Conservation (phyloP, 495 filamentous ascomycete species). For the Penicillium longicatenatum region DNA sequence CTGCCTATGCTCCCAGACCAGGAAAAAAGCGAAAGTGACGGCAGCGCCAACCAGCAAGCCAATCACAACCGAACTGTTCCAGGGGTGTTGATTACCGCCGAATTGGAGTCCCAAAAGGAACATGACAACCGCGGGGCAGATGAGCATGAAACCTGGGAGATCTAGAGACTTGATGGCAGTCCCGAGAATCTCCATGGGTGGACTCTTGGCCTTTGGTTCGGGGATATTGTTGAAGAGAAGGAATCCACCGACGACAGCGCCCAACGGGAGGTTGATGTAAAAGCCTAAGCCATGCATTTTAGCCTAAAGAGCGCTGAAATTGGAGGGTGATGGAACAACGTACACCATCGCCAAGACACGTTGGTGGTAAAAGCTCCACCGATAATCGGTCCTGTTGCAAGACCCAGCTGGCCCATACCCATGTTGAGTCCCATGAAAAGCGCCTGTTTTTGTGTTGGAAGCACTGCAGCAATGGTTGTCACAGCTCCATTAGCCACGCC, state of each 20-base stretch:
- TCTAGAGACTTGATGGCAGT: constrained; percentile 16
- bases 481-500: constrained; percentile 42
- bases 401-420: constrained; percentile 28
- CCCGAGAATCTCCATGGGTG: constrained; percentile 7
- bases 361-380: constrained; percentile 33
- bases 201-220: constrained; percentile 11
- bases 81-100: constrained; percentile 65
- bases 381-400: constrained; percentile 31
- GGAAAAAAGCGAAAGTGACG: constrained; percentile 58
- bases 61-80: constrained; percentile 59
- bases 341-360: constrained; percentile 39
- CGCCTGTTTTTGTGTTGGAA: constrained; percentile 23
- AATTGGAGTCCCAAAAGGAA: constrained; percentile 71
- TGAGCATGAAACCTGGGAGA: constrained; percentile 21
- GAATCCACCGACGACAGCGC: constrained; percentile 51
- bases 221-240: constrained; percentile 43
- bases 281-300: constrained; percentile 5
- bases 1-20: constrained; percentile 59
- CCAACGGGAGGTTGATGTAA: constrained; percentile 59
- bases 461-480: constrained; percentile 19
- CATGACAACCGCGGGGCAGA: constrained; percentile 52
- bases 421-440: constrained; percentile 26
- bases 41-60: constrained; percentile 61
- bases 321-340: constrained; percentile 12
- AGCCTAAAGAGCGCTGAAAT: too few relatives aligned